Base-by-base conservation (phyloP, 1,139 yeast species). In the Zygotorulaspora mrakii region DNA sequence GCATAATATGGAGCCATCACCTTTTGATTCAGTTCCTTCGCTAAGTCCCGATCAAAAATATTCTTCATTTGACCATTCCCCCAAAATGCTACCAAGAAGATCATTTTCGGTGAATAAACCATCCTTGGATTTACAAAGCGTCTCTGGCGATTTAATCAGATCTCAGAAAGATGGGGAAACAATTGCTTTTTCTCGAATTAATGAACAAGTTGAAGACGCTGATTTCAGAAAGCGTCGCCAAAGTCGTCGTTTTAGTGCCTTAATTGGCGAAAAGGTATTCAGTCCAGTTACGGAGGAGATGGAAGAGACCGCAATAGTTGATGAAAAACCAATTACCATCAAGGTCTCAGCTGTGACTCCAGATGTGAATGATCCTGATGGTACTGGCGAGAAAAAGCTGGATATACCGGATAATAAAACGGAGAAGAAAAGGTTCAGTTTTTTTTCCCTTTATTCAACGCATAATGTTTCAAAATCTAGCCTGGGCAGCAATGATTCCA, bases 71-170 rank as follows among this genome's bases (percentile, higher is more conserved):
- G 50, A 49, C n/a, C 42, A 42, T 17, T 49, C 57, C 7, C 54
- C 57, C 4, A 49, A 47, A 27, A 41, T 54, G 36, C 31, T 54
- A 13, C 48, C 53, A 17, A 42, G 53, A 3, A 40, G 47, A 2
- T 54, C 60, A 1, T 46, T 48, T 21, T 49, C 59, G 2, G 42
- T 61, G 23, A 57, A 64, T 37, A 53, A 61, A 33, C 66, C 65
- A 14, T 58, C 61, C 4, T 54, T 64, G 23, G 67, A 64, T 34
- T 28, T 61, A 30, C 52, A 63, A 17, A 50, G 50, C 29, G 67
- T 59, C 4, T 60, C 59, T 41, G 69, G 67, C 31, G 66, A 62
- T 40, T 49, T 65, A 13, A 62, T 61, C 17, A 59, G 54, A 24
- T 57, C 62, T 24, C 54, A 53, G 5, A 42, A 40, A 6, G 50